Evolutionary conservation across 129 eudicot species (phyloP).

Genomic region (Artemisia argyi): DNA sequence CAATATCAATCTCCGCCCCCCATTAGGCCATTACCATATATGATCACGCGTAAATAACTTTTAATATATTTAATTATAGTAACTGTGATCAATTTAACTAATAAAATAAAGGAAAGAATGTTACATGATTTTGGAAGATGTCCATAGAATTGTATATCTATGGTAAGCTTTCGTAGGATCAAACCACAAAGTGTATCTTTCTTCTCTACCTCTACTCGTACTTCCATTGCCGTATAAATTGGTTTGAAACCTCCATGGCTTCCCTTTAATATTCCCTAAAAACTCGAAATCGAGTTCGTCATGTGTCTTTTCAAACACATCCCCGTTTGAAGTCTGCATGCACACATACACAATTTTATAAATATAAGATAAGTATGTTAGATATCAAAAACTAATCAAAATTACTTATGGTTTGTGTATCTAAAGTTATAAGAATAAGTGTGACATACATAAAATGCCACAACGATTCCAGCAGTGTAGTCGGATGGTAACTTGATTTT

Average conservation of each 20-base stretch:
- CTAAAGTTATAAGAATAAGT: no score
- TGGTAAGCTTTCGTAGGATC: slow-evolving; percentile 87
- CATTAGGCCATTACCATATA: background rate
- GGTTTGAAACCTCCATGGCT: slow-evolving; percentile 90
- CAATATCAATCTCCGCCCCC: background rate
- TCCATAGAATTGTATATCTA: slow-evolving; percentile 85
- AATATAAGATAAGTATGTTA: background rate
- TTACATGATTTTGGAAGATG: slow-evolving; percentile 68
- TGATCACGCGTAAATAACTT: no score
- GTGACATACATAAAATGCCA: slow-evolving; percentile 77
- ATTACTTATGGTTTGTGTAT: background rate
- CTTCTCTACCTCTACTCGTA: slow-evolving; percentile 92
- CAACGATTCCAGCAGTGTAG: slow-evolving; percentile 91
- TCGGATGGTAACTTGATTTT: slow-evolving; percentile 75
- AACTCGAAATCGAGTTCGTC: slow-evolving; percentile 93
- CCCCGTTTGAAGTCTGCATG: slow-evolving; percentile 78
- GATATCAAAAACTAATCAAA: background rate
- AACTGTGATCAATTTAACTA: background rate
- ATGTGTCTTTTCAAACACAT: slow-evolving; percentile 67
- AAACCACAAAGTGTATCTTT: slow-evolving; percentile 81
- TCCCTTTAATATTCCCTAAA: slow-evolving; percentile 77
- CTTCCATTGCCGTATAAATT: slow-evolving; percentile 96
- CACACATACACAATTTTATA: background rate
- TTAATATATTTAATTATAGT: no score
- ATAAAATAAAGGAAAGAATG: background rate